Conservation (phyloP, 148 eudicot genomes). For the Nepenthes gracilis region DNA sequence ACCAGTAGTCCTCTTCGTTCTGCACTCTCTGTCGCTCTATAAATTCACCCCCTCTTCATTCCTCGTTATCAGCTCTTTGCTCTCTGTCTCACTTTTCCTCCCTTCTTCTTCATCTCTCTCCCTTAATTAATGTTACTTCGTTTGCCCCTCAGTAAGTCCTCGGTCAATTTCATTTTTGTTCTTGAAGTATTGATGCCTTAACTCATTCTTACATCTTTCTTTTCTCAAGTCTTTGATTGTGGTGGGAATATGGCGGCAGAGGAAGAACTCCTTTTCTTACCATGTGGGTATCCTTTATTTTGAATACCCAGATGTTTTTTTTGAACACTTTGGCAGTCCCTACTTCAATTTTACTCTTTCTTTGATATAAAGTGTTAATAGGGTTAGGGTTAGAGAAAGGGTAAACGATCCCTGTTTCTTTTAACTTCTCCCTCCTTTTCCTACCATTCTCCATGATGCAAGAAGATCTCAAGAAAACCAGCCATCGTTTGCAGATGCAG, state of each 20-base stretch:
- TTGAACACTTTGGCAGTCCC: constrained; percentile 33
- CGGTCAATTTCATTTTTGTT: neutral
- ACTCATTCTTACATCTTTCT: neutral
- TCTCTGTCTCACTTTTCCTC: neutral
- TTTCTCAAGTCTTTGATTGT: neutral
- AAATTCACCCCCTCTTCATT: constrained; percentile 14
- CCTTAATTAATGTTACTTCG: no score
- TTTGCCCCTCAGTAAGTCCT: neutral
- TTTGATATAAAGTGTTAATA: no score
- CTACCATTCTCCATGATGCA: neutral
- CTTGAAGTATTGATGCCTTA: neutral
- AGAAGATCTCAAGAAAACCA: constrained; percentile 14
- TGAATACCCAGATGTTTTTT: neutral
- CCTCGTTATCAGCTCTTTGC: constrained; percentile 16
- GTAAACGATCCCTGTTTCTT: neutral
- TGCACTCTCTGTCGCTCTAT: constrained; percentile 3
- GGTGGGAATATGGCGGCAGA: no score
- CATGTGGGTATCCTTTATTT: neutral
- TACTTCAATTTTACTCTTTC: neutral
- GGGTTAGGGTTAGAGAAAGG: no score
- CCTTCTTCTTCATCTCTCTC: neutral
- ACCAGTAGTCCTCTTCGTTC: constrained; percentile 10
- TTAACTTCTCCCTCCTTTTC: neutral
- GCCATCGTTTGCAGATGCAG: constrained; percentile 67
- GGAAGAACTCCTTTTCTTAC: neutral